Conservation (phyloP, 805 yeast genomes). For the Candida sakaeoensis region DNA sequence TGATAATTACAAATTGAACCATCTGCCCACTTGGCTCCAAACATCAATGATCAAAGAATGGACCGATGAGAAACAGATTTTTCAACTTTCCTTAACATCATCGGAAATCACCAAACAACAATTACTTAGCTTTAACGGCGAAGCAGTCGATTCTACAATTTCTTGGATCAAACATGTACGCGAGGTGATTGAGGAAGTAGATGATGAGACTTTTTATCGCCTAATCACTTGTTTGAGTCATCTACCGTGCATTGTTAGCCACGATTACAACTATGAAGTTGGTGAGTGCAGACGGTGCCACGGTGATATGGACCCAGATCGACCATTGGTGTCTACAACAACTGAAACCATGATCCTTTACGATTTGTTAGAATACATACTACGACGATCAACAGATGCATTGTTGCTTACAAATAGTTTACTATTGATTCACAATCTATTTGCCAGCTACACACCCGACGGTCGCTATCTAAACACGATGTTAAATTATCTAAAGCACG, state of each 20-base stretch:
- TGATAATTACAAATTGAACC: conserved; percentile 24
- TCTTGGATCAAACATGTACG: conserved; percentile 22
- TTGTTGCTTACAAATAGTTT: conserved; percentile 41
- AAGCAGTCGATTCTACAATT: conserved; percentile 10
- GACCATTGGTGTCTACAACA: conserved; percentile 21
- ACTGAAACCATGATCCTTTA: conserved; percentile 22
- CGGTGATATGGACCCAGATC: conserved; percentile 16
- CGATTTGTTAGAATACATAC: conserved; percentile 20
- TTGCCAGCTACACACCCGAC: conserved; percentile 50
- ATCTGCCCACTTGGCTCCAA: conserved; percentile 22
- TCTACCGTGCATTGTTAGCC: conserved; percentile 39
- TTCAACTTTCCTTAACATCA: background rate
- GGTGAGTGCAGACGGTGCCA: conserved; percentile 40
- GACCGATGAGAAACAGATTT: no score
- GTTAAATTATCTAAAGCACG: conserved; percentile 31
- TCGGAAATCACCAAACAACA: background rate
- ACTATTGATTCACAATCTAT: conserved; percentile 46
- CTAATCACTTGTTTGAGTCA: conserved; percentile 38
- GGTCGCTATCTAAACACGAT: conserved; percentile 39
- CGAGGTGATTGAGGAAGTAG: conserved; percentile 8
- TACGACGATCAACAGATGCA: conserved; percentile 11
- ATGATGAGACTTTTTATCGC: conserved; percentile 18
- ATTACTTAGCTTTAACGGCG: conserved; percentile 14
- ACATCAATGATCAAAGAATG: conserved; percentile 23
- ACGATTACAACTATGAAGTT: conserved; percentile 29